Evolutionary conservation across 495 filamentous ascomycete genomes (phyloP), one percentile per base, ranked within the genome.

Genomic region (Penicillium bialowiezense): DNA sequence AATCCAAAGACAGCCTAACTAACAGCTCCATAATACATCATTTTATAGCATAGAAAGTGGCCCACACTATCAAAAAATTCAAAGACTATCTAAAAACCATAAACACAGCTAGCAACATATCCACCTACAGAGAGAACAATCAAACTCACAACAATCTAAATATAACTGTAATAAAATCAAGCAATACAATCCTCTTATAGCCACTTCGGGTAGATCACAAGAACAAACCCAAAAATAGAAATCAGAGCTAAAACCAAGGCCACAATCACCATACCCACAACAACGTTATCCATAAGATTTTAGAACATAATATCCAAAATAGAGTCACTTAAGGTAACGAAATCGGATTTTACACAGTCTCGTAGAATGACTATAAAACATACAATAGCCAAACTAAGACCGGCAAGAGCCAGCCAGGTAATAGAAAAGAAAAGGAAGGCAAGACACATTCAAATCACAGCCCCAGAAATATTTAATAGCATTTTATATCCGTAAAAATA

Each of bases 21-120:
- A 19, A 41, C 31, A 3, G 48, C 21, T 33, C 39, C 15, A 50
- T 50, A 50, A 37, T 50, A 50, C 21, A 50, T 50, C 23, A 43
- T 38, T 9, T 50, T 42, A 17, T 43, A 50, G 32, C 43, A 50
- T 36, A 13, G 48, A 37, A 35, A 21, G 12, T 43, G 31, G 10
- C 13, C 17, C 40, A 19, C 12, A 35, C 19, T 43, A 5, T 15
- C 12, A 34, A 50, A 50, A 23, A 50, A 35, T 10, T 50, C 29
- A 9, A 50, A 50, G 7, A 29, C 41, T 38, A 5, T 41, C 14
- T 21, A 15, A 43, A 50, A 50, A 21, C 48, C 32, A 23, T 34
- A 23, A 32, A 50, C 32, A n/a, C 29, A 20, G 23, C 48, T 50
- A 23, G 40, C 15, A 31, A 32, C 26, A 17, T 19, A 43, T n/a